Evolutionary conservation across 2,329 filamentous ascomycete genomes (phyloP).

Genomic region (Aaosphaeria pasadenensis): DNA sequence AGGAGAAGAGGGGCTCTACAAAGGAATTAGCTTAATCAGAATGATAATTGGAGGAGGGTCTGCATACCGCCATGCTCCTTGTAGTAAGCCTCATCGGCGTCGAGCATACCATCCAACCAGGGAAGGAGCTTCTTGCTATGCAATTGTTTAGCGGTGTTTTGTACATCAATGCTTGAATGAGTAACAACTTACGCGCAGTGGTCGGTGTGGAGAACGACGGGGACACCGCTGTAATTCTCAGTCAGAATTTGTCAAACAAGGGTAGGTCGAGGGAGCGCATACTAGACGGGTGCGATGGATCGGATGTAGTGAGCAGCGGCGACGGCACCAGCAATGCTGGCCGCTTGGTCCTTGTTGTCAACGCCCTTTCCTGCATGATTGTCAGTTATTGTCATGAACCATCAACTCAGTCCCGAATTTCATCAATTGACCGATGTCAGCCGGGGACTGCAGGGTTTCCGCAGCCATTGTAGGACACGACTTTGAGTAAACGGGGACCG

Average conservation of each 20-base stretch:
- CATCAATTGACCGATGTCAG: too few species aligned
- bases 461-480: neutral
- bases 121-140: conserved; percentile 99
- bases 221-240: too few species aligned
- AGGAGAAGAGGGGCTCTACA: conserved; percentile 92
- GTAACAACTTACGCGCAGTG: conserved; percentile 89
- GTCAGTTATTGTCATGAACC: conserved; percentile 1
- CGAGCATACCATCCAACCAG: conserved; percentile 76
- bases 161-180: too few species aligned
- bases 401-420: too few species aligned
- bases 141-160: too few species aligned
- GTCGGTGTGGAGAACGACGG: conserved; percentile 80
- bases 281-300: conserved; percentile 80
- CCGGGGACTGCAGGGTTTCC: too few species aligned
- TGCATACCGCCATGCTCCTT: conserved; percentile 85
- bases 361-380: conserved; percentile 40
- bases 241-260: neutral
- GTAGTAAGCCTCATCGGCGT: conserved; percentile 86
- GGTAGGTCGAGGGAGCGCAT: too few species aligned
- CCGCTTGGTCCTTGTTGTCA: conserved; percentile 64
- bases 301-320: conserved; percentile 89
- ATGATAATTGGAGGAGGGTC: too few species aligned
- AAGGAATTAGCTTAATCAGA: too few species aligned
- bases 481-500: neutral
- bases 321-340: conserved; percentile 82